Base-by-base conservation (phyloP, 371 early-diverging fungal genomes). In the Coemansia linderi region DNA sequence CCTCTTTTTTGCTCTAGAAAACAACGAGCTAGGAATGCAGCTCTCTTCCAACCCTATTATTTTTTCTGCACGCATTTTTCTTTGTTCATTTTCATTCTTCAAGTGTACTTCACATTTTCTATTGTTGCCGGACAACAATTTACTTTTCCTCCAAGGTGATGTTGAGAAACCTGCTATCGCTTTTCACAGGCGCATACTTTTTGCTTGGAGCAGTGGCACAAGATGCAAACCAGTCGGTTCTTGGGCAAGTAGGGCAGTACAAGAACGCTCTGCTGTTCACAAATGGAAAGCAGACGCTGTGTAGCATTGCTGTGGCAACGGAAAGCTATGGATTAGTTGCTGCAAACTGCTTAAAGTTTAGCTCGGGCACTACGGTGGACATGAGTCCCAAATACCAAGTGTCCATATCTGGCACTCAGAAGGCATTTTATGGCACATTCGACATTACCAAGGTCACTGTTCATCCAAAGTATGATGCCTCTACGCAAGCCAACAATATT, bases 401-500 rank as follows among this genome's bases (percentile, higher is more conserved):
- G 6, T 38, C 24, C 0, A 17, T 74, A 29, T 61, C 66, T 3
- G 13, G 58, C 8, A 50, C 58, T 9, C 29, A 29, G 54, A 54
- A 33, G 6, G 54, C 31, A 17, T 29, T 17, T 6, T 54, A 17
- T 54, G 54, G 54, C n/a, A 31, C 54, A 29, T 54, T 54, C 7
- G 8, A 38, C 0, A 37, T 64, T 6, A 31, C 41, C 24, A 44
- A 33, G 9, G 40, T 71, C 4, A 61, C 60, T 3, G 58, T 59
- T 4, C 71, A 74, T 19, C 66, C 72, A 33, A 36, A 39, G 36
- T 74, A 74, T 38, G 66, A 74, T 29, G 40, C 70, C 0, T 1
- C 33, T 8, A 72, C 70, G 4, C 64, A 54, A 60, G 73, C 63
- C 27, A 72, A 72, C 48, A 72, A 72, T 12, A 15, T 72, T 31